phyloP scores from a whole-genome alignment of 2,329 filamentous ascomycete genomes.

The Alternaria sp. region DNA sequence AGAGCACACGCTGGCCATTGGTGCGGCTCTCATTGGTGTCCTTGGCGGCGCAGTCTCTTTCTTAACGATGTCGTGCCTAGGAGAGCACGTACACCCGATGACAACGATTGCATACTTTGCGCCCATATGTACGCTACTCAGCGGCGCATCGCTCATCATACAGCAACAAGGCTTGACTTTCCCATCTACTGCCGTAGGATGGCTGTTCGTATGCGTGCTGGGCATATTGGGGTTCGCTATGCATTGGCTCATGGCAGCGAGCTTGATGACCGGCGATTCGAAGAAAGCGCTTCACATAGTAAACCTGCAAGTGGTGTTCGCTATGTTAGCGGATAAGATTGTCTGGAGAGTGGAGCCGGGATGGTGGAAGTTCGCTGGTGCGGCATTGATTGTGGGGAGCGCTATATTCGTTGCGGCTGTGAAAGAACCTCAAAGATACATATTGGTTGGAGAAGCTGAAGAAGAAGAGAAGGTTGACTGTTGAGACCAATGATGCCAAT shows the following conservation, averaged over 20 bases:
- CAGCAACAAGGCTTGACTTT: neutral
- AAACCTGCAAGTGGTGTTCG: neutral
- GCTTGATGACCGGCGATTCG: neutral
- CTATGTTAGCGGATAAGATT: neutral
- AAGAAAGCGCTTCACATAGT: neutral
- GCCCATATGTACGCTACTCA: neutral
- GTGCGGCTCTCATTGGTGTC: neutral
- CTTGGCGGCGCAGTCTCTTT: neutral
- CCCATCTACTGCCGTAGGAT: neutral
- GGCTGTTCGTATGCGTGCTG: neutral
- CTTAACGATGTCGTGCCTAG: neutral
- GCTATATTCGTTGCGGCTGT: neutral
- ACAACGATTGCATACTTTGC: neutral
- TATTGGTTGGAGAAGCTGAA: neutral
- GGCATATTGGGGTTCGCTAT: neutral
- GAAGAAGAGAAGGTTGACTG: neutral
- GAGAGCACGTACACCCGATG: neutral
- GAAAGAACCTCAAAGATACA: neutral
- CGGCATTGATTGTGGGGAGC: neutral
- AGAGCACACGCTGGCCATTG: neutral
- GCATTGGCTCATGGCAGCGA: neutral
- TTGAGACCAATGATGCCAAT: neutral
- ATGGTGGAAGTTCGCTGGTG: neutral
- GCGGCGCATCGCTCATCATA: neutral
- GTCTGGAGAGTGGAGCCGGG: neutral